Conservation (phyloP, 179 eudicot species). For the Silene coronaria region DNA sequence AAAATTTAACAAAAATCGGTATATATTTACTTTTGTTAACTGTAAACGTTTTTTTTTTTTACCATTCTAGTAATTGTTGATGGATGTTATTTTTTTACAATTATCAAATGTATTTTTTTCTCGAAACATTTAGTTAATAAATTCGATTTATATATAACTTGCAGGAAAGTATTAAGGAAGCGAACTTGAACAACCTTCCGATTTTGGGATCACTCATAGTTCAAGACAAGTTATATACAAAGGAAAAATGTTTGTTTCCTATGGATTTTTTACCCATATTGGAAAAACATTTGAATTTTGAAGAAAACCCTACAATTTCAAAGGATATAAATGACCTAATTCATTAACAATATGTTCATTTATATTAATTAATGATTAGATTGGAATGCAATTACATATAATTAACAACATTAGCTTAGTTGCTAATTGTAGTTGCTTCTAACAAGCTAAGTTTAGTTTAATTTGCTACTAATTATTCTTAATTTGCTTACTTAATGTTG, state of each 20-base stretch:
- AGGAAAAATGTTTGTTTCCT: conserved; percentile 30
- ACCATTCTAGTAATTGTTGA: no score
- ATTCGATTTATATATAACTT: not conserved
- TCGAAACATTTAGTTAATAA: not conserved
- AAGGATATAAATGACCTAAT: conserved; percentile 4
- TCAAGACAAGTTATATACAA: conserved; percentile 30
- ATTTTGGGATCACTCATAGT: conserved; percentile 23
- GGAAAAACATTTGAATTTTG: conserved; percentile 16
- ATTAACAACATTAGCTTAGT: not conserved
- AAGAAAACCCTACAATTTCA: conserved; percentile 12
- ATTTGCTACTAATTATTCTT: conserved; percentile 17
- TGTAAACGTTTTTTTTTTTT: no score
- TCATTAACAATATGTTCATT: not conserved
- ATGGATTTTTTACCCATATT: conserved; percentile 17
- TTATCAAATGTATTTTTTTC: not conserved
- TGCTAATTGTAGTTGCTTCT: conserved; percentile 17
- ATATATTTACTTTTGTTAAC: no score
- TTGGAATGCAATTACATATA: conserved; percentile 13
- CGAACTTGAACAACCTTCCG: conserved; percentile 21
- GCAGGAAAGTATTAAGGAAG: conserved; percentile 10
- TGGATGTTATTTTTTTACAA: not conserved
- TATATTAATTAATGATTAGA: not conserved
- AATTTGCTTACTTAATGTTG: not conserved
- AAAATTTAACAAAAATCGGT: no score
- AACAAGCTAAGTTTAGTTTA: not conserved